phyloP scores from a whole-genome alignment of 2,329 filamentous ascomycete genomes.

The Ophiostoma australiae region DNA sequence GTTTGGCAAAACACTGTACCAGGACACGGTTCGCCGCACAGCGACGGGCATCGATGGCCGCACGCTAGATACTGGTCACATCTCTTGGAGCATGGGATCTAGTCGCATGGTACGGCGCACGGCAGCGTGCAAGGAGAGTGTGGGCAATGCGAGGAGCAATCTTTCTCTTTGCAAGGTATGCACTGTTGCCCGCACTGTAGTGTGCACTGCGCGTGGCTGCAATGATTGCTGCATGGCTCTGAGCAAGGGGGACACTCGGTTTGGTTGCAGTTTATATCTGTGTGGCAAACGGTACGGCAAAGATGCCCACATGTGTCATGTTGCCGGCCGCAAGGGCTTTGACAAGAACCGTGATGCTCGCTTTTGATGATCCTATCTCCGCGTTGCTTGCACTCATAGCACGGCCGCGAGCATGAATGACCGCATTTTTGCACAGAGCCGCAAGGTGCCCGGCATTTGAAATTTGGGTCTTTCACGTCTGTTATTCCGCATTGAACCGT shows the following conservation, averaged over 20 bases:
- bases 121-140: constrained; percentile 39
- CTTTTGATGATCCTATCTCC: constrained; percentile 31
- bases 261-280: constrained; percentile 39
- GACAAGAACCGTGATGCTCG: constrained; percentile 45
- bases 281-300: constrained; percentile 52
- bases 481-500: constrained; percentile 43
- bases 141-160: constrained; percentile 51
- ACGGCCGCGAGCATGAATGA: constrained; percentile 50
- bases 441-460: constrained; percentile 48
- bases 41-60: constrained; percentile 57
- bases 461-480: constrained; percentile 37
- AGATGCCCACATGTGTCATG: constrained; percentile 53
- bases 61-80: constrained; percentile 52
- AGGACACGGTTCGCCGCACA: constrained; percentile 63
- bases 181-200: constrained; percentile 57
- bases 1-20: constrained; percentile 48
- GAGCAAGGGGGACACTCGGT: constrained; percentile 37
- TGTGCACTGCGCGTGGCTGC: constrained; percentile 40
- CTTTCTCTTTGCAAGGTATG: constrained; percentile 51
- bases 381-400: constrained; percentile 44
- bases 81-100: constrained; percentile 58
- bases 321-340: constrained; percentile 44
- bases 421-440: constrained; percentile 48
- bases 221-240: constrained; percentile 52
- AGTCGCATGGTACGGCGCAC: constrained; percentile 63